Percentiles rank a stretch among this genome's conserved stretches.
These are phyloP conservation scores for Knoxdaviesia capensis DNA, from an alignment of 2,329 filamentous ascomycete genomes.

Conservation along the genomic window DNA sequence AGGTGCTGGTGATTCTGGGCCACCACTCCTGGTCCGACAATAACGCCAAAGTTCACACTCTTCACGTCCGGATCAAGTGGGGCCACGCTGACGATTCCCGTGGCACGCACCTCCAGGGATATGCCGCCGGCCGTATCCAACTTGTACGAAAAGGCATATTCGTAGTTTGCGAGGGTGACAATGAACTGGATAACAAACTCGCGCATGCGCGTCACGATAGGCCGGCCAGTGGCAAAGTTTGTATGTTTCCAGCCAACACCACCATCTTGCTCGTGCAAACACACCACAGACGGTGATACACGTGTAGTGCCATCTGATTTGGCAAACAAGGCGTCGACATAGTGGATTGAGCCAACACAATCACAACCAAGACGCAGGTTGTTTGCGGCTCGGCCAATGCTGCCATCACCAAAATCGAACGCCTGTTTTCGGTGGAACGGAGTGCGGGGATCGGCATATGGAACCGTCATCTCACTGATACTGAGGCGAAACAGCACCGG, in stretches of 20 bases:
- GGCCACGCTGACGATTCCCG: conserved; percentile 41
- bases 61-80: conserved; percentile 34
- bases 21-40: conserved; percentile 42
- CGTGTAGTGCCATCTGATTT: conserved; percentile 30
- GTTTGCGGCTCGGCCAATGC: conserved; percentile 46
- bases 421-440: conserved; percentile 52
- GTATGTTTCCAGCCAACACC: conserved; percentile 56
- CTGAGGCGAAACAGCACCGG: conserved; percentile 46
- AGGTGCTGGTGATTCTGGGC: conserved; percentile 55
- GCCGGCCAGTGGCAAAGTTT: conserved; percentile 43
- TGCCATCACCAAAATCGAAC: conserved; percentile 53
- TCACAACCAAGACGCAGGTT: conserved; percentile 50
- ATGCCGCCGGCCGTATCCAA: conserved; percentile 43
- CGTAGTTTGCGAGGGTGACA: conserved; percentile 51
- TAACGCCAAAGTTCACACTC: conserved; percentile 31
- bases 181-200: conserved; percentile 49
- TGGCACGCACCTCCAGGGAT: conserved; percentile 41
- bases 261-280: conserved; percentile 50
- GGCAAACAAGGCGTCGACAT: conserved; percentile 36
- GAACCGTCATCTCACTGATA: conserved; percentile 50
- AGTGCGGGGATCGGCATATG: conserved; percentile 43
- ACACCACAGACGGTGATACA: conserved; percentile 37
- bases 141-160: conserved; percentile 33
- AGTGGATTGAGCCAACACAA: conserved; percentile 47
- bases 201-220: conserved; percentile 37